Conservation (phyloP, 441 rosid species). For the Populus trichocarpa region DNA sequence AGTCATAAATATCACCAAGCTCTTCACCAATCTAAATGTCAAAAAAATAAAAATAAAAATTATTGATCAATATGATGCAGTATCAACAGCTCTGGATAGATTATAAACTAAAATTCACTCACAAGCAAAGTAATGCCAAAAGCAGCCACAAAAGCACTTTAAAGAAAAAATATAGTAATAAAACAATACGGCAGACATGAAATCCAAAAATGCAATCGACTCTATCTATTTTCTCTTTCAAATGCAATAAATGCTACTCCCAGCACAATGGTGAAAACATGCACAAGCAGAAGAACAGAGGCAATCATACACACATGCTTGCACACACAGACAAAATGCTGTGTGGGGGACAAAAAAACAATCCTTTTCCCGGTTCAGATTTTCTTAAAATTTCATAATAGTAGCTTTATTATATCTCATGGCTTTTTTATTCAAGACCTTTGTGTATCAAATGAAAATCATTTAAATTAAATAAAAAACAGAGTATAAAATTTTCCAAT, state of each 20-base stretch:
- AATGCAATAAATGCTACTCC: slow-evolving; percentile 1
- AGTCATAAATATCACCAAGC: slow-evolving; percentile 98
- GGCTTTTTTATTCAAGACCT: background rate
- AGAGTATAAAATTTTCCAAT: background rate
- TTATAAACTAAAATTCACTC: background rate
- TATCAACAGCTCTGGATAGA: slow-evolving; percentile 13
- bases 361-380: background rate
- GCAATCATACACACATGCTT: background rate
- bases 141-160: background rate
- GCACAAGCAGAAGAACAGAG: background rate
- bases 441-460: background rate
- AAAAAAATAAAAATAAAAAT: slow-evolving; percentile 14
- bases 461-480: background rate
- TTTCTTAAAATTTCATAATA: background rate
- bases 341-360: background rate
- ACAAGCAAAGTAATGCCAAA: slow-evolving; percentile 11
- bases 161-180: background rate
- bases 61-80: slow-evolving; percentile 6
- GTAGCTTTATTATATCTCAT: background rate
- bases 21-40: slow-evolving; percentile 85
- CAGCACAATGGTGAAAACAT: background rate
- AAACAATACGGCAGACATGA: background rate
- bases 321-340: background rate
- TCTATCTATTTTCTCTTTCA: background rate
- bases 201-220: slow-evolving; percentile 2